These are phyloP conservation scores for Pseudoturritis turrita DNA, from an alignment of 345 rosid genomes.

Conservation along the genomic window DNA sequence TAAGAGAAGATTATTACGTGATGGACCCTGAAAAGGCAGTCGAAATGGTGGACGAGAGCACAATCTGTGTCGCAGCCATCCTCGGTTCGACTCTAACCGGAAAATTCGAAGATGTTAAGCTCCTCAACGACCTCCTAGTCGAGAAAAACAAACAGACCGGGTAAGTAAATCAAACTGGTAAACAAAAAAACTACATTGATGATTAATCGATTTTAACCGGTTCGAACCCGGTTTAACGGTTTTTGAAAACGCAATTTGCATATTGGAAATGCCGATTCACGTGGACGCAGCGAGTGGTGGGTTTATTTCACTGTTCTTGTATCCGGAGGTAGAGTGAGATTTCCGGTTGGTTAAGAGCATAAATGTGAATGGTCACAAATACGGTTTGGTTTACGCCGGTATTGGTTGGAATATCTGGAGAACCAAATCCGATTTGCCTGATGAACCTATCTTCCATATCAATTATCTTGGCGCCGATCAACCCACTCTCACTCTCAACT, in stretches of 20 bases:
- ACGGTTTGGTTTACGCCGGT: constrained; percentile 39
- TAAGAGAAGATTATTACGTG: constrained; percentile 39
- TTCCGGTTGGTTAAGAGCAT: constrained; percentile 45
- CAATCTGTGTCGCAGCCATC: not conserved
- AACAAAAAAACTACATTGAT: not conserved
- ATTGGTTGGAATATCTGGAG: constrained; percentile 48
- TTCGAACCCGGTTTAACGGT: not conserved
- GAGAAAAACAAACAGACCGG: constrained; percentile 36
- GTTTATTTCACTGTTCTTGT: constrained; percentile 41
- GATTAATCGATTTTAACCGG: not conserved
- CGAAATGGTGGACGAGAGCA: too few relatives aligned
- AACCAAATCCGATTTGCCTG: constrained; percentile 32
- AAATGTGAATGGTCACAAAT: constrained; percentile 13
- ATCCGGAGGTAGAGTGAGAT: constrained; percentile 49
- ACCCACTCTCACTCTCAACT: constrained; percentile 2
- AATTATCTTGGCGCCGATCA: too few relatives aligned
- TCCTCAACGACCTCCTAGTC: constrained; percentile 31
- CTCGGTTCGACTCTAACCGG: constrained; percentile 36
- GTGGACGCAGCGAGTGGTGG: constrained; percentile 52
- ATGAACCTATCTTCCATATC: too few relatives aligned
- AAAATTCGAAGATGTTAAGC: constrained; percentile 47
- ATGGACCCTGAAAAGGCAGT: constrained; percentile 39
- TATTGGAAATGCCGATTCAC: constrained; percentile 45
- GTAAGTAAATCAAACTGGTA: not conserved
- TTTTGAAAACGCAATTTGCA: not conserved